Percentiles rank a stretch among this genome's conserved stretches.
These are phyloP conservation scores for Globisporangium rhizosaccharum DNA, from an alignment of 352 stramenopile genomes.

Conservation along the genomic window DNA sequence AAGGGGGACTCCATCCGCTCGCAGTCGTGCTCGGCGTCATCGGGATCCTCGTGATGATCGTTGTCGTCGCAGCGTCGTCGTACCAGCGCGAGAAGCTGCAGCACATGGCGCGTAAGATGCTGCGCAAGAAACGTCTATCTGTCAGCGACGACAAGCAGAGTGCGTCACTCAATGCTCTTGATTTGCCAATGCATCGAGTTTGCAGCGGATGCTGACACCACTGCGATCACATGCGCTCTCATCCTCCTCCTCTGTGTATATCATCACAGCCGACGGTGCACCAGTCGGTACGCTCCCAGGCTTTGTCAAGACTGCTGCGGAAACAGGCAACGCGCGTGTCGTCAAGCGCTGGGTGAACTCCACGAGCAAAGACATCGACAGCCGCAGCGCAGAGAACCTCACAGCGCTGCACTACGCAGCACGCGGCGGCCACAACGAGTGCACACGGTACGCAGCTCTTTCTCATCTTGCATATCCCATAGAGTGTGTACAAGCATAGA, in stretches of 20 bases:
- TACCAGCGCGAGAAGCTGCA: slow-evolving; percentile 79
- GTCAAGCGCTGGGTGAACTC: slow-evolving; percentile 81
- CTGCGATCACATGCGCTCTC: not conserved
- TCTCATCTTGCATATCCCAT: not conserved
- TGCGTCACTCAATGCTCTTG: slow-evolving; percentile 10
- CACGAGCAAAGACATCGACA: slow-evolving; percentile 57
- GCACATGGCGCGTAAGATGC: slow-evolving; percentile 72
- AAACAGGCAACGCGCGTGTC: slow-evolving; percentile 69
- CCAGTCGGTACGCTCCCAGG: slow-evolving; percentile 39
- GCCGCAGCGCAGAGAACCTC: slow-evolving; percentile 67
- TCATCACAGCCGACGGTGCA: slow-evolving; percentile 19
- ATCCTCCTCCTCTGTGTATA: not conserved
- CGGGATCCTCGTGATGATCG: slow-evolving; percentile 49
- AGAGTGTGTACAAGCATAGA: not conserved
- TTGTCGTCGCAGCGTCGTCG: slow-evolving; percentile 63
- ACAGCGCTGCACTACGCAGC: slow-evolving; percentile 76
- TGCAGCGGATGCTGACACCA: not conserved
- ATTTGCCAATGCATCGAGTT: not conserved
- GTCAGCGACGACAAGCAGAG: slow-evolving; percentile 37
- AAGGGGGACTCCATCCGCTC: slow-evolving; percentile 51
- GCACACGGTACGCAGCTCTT: slow-evolving; percentile 29
- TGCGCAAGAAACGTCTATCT: slow-evolving; percentile 59
- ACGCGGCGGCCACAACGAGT: slow-evolving; percentile 75
- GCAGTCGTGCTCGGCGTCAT: slow-evolving; percentile 58
- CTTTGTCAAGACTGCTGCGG: slow-evolving; percentile 61